Base-by-base conservation (phyloP, 1,139 yeast species). In the Yamadazyma aaseri region DNA sequence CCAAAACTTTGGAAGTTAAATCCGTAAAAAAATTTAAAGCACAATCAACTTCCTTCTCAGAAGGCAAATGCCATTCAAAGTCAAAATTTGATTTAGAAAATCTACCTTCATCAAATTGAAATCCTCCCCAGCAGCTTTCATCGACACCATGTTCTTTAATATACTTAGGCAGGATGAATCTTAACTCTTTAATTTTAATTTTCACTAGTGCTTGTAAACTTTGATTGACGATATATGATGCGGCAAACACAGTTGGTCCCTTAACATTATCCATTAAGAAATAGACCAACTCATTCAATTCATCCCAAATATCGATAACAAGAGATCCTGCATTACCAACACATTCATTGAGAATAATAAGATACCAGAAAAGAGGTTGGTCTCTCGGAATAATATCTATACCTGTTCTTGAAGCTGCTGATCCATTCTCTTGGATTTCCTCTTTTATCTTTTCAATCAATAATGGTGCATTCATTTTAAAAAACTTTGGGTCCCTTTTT, bases 391-490 rank as follows among this genome's bases (percentile, higher is more conserved):
- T 69, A 20, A 85, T 69, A 29, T 82, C 89, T 3, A 75, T 69
- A 1, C 85, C 82, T 13, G 80, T 76, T 51, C 96, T 73, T 0
- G 81, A 65, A 1, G 76, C 64, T 2, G 97, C 97, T 0, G 97
- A 97, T 7, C 81, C 86, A 45, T 90, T 86, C 47, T 83, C 90
- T n/a, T 67, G 68, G 15, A 92, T 70, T 51, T 92, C 96, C 18
- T 75, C 79, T 32, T 68, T 66, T 22, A 90, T 80, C 39, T 72
- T 73, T 2, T 67, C 68, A 33, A 73, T 63, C 17, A 84, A 58
- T 17, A 68, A 51, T 1, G 65, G 61, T 31, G 75, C 69, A 26
- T 77, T 59, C 26, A 57, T 56, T 2, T 70, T 63, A 42, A 81
- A 75, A 5, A 55, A 49, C 23, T 51, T 50, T 2, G 82, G 86